Base-by-base conservation (phyloP, 1,139 yeast genomes). In the Nakaseomyces kungkrabaensis region DNA sequence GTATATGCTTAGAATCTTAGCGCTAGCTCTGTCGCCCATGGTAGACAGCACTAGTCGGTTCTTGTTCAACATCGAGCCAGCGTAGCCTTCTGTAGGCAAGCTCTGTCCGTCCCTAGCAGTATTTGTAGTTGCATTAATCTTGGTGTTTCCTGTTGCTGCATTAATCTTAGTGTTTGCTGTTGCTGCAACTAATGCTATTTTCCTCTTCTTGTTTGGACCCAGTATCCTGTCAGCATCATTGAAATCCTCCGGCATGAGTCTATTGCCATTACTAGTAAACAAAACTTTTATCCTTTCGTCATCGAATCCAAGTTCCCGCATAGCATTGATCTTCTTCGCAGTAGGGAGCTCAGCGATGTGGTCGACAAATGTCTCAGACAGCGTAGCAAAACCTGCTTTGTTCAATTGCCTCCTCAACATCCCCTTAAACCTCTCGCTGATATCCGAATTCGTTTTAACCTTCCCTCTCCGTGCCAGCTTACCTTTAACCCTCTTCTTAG, bases 11-110 rank as follows among this genome's bases (percentile, higher is more conserved):
- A 57, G 44, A 13, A 56, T 48, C 17, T 38, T 38, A 13, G 13
- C 43, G 6, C 8, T 5, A 13, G 7, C 11, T 5, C 17, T 10
- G 8, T 51, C 17, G 55, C 9, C 11, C 8, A 31, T 8, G 25
- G 43, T 51, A 4, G 58, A 56, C 22, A 58, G 50, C n/a, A 57
- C 57, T 31, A 55, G 47, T 33, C 50, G 49, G 37, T 53, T 52
- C 25, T 37, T 37, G 40, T 37, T 37, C 26, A 7, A 5, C 25
- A n/a, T n/a, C 10, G 40, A 13, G 10, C 40, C 40, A 8, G 40
- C 26, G 40, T 37, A 37, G 10, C 40, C 40, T 4, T 13, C 26
- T 6, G 24, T 8, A 5, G 40, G 40, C 10, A 37, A n/a, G 25
- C 40, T 37, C 26, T 37, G 40, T 5, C 25, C 40, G 11, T 17